Conservation (phyloP, 768 basidiomycete genomes). For the Coprinopsis sp. region DNA sequence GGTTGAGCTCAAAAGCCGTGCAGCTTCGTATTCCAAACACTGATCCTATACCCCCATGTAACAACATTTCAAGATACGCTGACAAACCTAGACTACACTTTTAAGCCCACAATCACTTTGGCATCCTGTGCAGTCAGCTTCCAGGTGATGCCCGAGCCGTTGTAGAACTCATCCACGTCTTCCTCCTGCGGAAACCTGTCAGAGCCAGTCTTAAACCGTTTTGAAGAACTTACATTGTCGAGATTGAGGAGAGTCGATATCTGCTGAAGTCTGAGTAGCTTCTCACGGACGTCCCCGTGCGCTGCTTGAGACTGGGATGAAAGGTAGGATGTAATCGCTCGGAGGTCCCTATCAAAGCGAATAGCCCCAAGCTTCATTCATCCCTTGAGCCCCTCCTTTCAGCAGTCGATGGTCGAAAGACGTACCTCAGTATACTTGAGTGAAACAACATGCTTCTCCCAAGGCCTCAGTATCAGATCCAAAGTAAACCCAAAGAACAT, state of each 20-base stretch:
- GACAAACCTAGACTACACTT: conserved; percentile 28
- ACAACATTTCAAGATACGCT: conserved; percentile 6
- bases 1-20: conserved; percentile 43
- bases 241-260: conserved; percentile 89
- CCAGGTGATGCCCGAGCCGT: conserved; percentile 89
- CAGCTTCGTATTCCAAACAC: not conserved
- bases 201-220: not conserved
- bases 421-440: conserved; percentile 86
- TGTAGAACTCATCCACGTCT: conserved; percentile 92
- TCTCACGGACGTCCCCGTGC: conserved; percentile 88
- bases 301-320: conserved; percentile 86
- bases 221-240: conserved; percentile 54
- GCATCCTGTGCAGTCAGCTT: conserved; percentile 76
- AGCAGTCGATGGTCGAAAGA: not conserved
- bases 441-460: conserved; percentile 83
- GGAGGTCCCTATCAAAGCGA: conserved; percentile 88
- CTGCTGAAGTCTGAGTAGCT: conserved; percentile 88
- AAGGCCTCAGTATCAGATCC: conserved; percentile 87
- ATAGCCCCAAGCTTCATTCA: conserved; percentile 91
- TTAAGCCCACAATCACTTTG: conserved; percentile 59
- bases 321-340: conserved; percentile 78
- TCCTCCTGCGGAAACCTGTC: conserved; percentile 60
- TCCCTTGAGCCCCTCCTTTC: conserved; percentile 1
- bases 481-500: conserved; percentile 81
- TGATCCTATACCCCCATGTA: conserved; percentile 2